phyloP scores from a whole-genome alignment of 1,284 basidiomycete species.

The Apiotrichum brassicae region DNA sequence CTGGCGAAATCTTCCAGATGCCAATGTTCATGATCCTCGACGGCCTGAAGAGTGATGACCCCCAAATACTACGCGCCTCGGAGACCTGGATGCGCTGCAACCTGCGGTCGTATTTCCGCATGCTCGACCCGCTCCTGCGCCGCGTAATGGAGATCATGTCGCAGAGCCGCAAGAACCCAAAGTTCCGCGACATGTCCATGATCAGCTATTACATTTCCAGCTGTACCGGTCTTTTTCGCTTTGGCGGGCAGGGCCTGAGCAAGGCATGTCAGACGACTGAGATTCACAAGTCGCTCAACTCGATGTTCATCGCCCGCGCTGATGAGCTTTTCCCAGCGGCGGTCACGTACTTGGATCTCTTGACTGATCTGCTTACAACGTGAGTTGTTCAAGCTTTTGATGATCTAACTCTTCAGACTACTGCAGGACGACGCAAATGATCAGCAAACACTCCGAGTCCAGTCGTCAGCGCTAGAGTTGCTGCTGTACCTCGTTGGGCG shows the following conservation, averaged over 20 bases:
- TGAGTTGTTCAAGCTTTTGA: not conserved
- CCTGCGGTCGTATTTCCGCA: slow-evolving; percentile 79
- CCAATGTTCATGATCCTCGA: slow-evolving; percentile 86
- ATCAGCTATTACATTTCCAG: slow-evolving; percentile 50
- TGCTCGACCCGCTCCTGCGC: slow-evolving; percentile 78
- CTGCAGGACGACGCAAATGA: slow-evolving; percentile 48
- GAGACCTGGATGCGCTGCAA: slow-evolving; percentile 96
- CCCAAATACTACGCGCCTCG: slow-evolving; percentile 64
- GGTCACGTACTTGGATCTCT: slow-evolving; percentile 15
- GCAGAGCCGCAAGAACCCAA: not conserved
- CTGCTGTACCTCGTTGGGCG: slow-evolving; percentile 73
- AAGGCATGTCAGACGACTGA: slow-evolving; percentile 27
- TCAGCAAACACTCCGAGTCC: slow-evolving; percentile 49
- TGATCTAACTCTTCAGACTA: not conserved
- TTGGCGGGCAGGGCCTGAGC: slow-evolving; percentile 69
- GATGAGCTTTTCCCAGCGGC: slow-evolving; percentile 11
- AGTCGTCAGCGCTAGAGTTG: slow-evolving; percentile 70
- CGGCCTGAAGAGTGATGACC: slow-evolving; percentile 67
- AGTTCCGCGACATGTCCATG: slow-evolving; percentile 11
- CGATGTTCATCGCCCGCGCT: slow-evolving; percentile 2
- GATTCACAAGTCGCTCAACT: slow-evolving; percentile 19
- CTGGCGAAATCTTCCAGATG: slow-evolving; percentile 71
- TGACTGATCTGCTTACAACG: slow-evolving; percentile 9
- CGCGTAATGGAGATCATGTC: slow-evolving; percentile 45
- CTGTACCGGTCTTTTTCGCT: slow-evolving; percentile 69